Conservation (phyloP, 768 basidiomycete species). For the Harrya chromipes region DNA sequence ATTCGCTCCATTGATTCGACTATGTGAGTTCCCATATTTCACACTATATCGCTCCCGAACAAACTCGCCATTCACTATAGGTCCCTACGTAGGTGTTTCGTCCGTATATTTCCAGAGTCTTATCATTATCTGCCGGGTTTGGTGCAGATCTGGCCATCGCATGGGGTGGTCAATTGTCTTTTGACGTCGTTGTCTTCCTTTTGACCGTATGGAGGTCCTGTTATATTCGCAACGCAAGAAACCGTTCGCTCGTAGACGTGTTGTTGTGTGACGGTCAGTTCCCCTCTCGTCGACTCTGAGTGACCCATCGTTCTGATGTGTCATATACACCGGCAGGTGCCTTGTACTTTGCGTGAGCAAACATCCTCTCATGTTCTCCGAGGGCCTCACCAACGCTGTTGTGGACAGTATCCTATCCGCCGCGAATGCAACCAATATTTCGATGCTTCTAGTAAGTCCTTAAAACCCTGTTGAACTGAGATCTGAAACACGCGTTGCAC, state of each 20-base stretch:
- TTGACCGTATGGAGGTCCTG: slow-evolving; percentile 18
- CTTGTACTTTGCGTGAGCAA: slow-evolving; percentile 17
- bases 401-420: slow-evolving; percentile 11
- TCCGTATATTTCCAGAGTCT: neutral
- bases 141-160: slow-evolving; percentile 5
- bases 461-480: neutral
- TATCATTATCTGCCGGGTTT: neutral
- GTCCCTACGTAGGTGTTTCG: slow-evolving; percentile 9
- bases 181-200: slow-evolving; percentile 20
- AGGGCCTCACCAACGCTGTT: neutral
- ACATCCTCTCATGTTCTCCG: neutral
- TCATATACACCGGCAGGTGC: slow-evolving; percentile 7
- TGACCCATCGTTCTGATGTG: neutral
- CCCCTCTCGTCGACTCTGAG: neutral
- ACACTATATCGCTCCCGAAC: neutral
- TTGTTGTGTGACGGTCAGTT: slow-evolving; percentile 19
- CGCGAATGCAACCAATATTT: slow-evolving; percentile 10
- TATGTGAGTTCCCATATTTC: slow-evolving; percentile 4
- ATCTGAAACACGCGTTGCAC: neutral
- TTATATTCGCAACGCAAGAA: slow-evolving; percentile 1
- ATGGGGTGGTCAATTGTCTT: slow-evolving; percentile 15
- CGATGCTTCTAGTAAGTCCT: slow-evolving; percentile 9
- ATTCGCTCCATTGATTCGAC: neutral
- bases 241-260: slow-evolving; percentile 9
- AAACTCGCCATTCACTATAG: slow-evolving; percentile 1